phyloP scores from a whole-genome alignment of 768 basidiomycete species.

The Lactarius deliciosus region DNA sequence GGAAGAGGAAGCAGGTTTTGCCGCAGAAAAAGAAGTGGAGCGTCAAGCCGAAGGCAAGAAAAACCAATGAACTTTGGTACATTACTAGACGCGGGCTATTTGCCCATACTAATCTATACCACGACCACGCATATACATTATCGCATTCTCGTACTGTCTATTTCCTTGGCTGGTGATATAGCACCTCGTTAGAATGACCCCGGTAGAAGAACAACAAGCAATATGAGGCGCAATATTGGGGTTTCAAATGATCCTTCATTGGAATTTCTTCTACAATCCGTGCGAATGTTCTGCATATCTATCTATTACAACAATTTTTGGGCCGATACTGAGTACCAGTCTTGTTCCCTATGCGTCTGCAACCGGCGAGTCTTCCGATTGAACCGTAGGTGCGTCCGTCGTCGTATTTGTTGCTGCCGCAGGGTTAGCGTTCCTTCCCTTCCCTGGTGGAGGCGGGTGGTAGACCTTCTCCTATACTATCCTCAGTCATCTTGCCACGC shows the following conservation, averaged over 20 bases:
- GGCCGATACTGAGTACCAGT: not conserved
- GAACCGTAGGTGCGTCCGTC: not conserved
- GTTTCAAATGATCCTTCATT: not conserved
- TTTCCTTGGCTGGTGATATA: not conserved
- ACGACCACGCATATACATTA: conserved; percentile 8
- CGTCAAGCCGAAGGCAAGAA: conserved; percentile 30
- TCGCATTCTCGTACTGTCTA: conserved; percentile 7
- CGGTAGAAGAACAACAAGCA: not conserved
- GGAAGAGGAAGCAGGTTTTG: conserved; percentile 70
- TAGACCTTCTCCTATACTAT: conserved; percentile 68
- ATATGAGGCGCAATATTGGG: too few species aligned
- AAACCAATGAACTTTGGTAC: conserved; percentile 14
- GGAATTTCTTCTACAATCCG: not conserved
- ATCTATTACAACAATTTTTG: not conserved
- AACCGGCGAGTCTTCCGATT: not conserved
- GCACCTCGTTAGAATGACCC: not conserved
- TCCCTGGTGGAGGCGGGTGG: conserved; percentile 81
- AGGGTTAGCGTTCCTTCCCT: conserved; percentile 56
- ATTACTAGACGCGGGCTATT: not conserved
- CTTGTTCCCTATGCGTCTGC: not conserved
- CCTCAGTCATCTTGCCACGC: not conserved
- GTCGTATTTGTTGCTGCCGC: conserved; percentile 21
- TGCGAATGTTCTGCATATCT: not conserved
- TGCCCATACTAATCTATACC: not conserved
- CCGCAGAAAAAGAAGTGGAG: conserved; percentile 57